Conservation (phyloP, 2,329 filamentous ascomycete genomes). For the Scortechinia acanthostroma region DNA sequence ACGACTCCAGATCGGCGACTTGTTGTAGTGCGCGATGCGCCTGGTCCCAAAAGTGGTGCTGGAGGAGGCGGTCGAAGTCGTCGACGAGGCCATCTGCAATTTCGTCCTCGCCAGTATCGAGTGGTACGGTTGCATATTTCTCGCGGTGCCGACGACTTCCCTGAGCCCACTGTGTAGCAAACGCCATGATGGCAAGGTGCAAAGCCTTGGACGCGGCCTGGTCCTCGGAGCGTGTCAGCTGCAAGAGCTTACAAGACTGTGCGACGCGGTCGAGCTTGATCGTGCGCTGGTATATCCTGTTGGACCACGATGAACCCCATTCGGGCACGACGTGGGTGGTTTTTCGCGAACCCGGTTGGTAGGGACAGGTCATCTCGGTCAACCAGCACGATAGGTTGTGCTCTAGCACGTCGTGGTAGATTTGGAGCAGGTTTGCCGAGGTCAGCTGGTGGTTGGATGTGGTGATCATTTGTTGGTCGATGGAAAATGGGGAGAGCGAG, state of each 20-base stretch:
- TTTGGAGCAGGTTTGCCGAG: slow-evolving; percentile 31
- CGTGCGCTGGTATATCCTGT: slow-evolving; percentile 39
- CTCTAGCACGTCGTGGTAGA: slow-evolving; percentile 46
- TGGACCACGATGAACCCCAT: slow-evolving; percentile 31
- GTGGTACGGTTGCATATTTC: no score
- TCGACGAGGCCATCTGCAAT: no score
- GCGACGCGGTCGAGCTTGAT: slow-evolving; percentile 35
- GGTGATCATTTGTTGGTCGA: background rate
- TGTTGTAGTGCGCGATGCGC: slow-evolving; percentile 2
- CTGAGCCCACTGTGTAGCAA: slow-evolving; percentile 41
- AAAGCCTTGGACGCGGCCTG: slow-evolving; percentile 33
- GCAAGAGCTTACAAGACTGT: slow-evolving; percentile 25
- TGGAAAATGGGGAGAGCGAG: background rate
- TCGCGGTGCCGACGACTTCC: slow-evolving; percentile 16
- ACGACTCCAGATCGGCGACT: slow-evolving; percentile 2
- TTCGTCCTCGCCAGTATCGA: no score
- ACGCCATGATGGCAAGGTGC: slow-evolving; percentile 39
- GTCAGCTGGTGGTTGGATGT: slow-evolving; percentile 22
- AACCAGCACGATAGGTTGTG: slow-evolving; percentile 44
- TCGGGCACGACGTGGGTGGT: slow-evolving; percentile 13
- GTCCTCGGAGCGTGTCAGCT: slow-evolving; percentile 29
- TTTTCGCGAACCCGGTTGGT: slow-evolving; percentile 17
- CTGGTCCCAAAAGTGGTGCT: slow-evolving; percentile 6
- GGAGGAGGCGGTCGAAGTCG: background rate
- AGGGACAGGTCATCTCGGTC: slow-evolving; percentile 42